Evolutionary conservation across 179 eudicot species (phyloP).

Genomic region (Gypsophila paniculata): DNA sequence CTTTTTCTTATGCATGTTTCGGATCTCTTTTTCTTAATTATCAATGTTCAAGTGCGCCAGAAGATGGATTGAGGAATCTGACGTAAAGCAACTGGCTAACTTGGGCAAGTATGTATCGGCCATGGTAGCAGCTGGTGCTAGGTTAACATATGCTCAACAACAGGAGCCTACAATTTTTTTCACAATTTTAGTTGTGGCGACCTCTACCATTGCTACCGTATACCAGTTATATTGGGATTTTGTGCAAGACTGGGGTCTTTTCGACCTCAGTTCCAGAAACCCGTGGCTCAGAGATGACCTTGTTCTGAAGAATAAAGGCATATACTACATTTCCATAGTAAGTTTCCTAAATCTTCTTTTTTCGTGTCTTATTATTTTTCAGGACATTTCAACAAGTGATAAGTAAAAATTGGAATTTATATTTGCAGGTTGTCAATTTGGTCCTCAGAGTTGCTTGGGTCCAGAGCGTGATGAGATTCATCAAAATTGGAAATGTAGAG

Average conservation of each 20-base stretch:
- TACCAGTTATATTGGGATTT: slow-evolving; percentile 96
- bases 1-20: too few relatives aligned
- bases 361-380: not conserved
- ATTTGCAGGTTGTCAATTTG: slow-evolving; percentile 63
- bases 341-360: slow-evolving; percentile 7
- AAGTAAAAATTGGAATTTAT: not conserved
- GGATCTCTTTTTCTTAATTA: not conserved
- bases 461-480: slow-evolving; percentile 61
- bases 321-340: slow-evolving; percentile 75
- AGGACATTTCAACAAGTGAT: not conserved
- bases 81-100: slow-evolving; percentile 65
- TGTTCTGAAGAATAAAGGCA: slow-evolving; percentile 57
- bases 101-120: slow-evolving; percentile 95
- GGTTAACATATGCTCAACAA: slow-evolving; percentile 64
- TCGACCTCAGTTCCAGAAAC: slow-evolving; percentile 58
- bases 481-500: slow-evolving; percentile 47
- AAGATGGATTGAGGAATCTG: slow-evolving; percentile 72
- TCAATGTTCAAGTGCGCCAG: slow-evolving; percentile 64
- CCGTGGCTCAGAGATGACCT: slow-evolving; percentile 79
- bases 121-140: slow-evolving; percentile 93
- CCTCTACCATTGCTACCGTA: slow-evolving; percentile 69
- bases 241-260: slow-evolving; percentile 89
- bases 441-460: slow-evolving; percentile 83
- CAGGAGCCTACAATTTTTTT: slow-evolving; percentile 35
- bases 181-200: slow-evolving; percentile 57